Evolutionary conservation across 139 green algal species (phyloP).

Genomic region (Axilococcus clingmanii): DNA sequence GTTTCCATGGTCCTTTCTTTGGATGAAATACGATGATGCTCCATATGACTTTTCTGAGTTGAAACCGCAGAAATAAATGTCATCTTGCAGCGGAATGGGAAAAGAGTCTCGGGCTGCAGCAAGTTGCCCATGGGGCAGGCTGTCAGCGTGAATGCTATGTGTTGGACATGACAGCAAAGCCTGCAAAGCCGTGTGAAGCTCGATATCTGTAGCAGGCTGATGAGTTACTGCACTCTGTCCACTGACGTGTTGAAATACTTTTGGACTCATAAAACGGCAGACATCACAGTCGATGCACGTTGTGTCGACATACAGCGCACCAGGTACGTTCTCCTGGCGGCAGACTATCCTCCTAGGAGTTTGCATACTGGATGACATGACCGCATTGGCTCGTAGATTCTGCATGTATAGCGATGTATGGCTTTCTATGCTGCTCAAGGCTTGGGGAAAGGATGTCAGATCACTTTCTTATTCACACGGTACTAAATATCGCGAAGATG

Average conservation of each 20-base stretch:
- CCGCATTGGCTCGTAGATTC: too few relatives aligned
- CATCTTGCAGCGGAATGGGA: conserved; percentile 39
- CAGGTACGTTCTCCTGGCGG: conserved; percentile 11
- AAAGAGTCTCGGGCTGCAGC: conserved; percentile 38
- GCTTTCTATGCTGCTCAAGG: too few relatives aligned
- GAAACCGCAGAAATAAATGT: conserved; percentile 42
- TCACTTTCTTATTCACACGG: too few relatives aligned
- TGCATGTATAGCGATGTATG: too few relatives aligned
- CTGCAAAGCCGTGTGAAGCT: conserved; percentile 40
- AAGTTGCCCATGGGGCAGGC: conserved; percentile 33
- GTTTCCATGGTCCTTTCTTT: conserved; percentile 44
- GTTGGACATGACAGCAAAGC: conserved; percentile 69
- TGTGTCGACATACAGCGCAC: conserved; percentile 52
- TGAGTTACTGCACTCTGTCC: conserved; percentile 34
- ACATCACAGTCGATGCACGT: conserved; percentile 76
- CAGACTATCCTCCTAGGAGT: too few relatives aligned
- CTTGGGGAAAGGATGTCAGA: too few relatives aligned
- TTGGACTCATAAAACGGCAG: conserved; percentile 70
- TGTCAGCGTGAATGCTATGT: conserved; percentile 55
- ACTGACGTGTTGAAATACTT: conserved; percentile 30
- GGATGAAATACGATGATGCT: conserved; percentile 51
- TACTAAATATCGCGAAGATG: too few relatives aligned
- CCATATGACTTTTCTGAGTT: conserved; percentile 48
- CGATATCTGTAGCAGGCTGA: conserved; percentile 38
- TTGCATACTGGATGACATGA: too few relatives aligned